Evolutionary conservation across 1,284 basidiomycete genomes (phyloP).

Genomic region (Phlebopus sp.): DNA sequence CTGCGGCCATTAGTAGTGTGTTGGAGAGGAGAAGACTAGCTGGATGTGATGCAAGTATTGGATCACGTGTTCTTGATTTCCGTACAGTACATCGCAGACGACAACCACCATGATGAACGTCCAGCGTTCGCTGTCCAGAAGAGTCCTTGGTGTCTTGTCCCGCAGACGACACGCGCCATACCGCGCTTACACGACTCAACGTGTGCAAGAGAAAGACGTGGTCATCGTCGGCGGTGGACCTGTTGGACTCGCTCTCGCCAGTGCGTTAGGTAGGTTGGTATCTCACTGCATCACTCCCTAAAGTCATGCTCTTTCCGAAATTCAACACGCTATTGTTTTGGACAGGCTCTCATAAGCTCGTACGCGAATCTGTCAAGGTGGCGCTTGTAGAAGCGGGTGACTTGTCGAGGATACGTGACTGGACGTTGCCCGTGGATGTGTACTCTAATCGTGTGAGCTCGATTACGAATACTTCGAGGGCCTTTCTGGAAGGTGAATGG

Average conservation of each 20-base stretch:
- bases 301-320: not conserved
- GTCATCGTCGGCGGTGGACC: slow-evolving; percentile 96
- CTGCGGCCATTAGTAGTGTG: slow-evolving; percentile 36
- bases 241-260: slow-evolving; percentile 86
- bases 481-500: slow-evolving; percentile 66
- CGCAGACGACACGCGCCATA: slow-evolving; percentile 5
- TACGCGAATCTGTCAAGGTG: slow-evolving; percentile 54
- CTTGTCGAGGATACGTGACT: slow-evolving; percentile 64
- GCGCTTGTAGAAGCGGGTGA: slow-evolving; percentile 81
- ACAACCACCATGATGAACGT: slow-evolving; percentile 5
- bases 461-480: slow-evolving; percentile 80
- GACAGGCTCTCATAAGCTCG: slow-evolving; percentile 51
- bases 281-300: not conserved
- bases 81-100: too few species aligned
- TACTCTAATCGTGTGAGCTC: slow-evolving; percentile 92
- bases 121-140: slow-evolving; percentile 8
- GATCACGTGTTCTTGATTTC: too few species aligned
- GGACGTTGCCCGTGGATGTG: slow-evolving; percentile 54
- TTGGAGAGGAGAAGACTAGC: too few species aligned
- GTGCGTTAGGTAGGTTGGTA: slow-evolving; percentile 68
- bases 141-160: slow-evolving; percentile 5
- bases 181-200: slow-evolving; percentile 18
- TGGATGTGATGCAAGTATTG: too few species aligned
- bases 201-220: slow-evolving; percentile 67
- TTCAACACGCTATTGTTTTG: slow-evolving; percentile 4